phyloP scores from a whole-genome alignment of 768 basidiomycete genomes.

The Boletus insuetus region DNA sequence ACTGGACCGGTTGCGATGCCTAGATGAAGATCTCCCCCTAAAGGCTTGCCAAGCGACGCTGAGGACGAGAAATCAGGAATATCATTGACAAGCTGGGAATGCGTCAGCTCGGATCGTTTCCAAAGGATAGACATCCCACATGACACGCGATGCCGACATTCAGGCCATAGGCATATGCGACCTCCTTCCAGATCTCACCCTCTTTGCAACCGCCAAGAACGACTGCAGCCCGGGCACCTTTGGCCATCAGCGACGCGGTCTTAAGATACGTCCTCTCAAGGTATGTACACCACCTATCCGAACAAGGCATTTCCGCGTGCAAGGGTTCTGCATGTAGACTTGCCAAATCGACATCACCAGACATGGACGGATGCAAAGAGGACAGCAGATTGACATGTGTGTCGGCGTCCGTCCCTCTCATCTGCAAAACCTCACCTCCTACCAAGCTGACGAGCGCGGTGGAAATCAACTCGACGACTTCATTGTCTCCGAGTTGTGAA shows the following conservation, averaged over 20 bases:
- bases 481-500: slow-evolving; percentile 77
- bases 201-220: slow-evolving; percentile 80
- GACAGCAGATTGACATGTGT: not conserved
- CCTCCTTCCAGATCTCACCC: slow-evolving; percentile 83
- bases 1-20: slow-evolving; percentile 86
- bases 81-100: slow-evolving; percentile 84
- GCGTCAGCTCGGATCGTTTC: not conserved
- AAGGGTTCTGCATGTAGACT: slow-evolving; percentile 43
- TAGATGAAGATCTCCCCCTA: slow-evolving; percentile 74
- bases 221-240: slow-evolving; percentile 66
- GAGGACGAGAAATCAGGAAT: slow-evolving; percentile 89
- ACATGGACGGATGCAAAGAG: slow-evolving; percentile 17
- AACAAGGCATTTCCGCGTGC: slow-evolving; percentile 24
- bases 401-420: not conserved
- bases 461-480: slow-evolving; percentile 92
- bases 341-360: slow-evolving; percentile 29
- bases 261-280: slow-evolving; percentile 78
- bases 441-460: slow-evolving; percentile 92
- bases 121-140: not conserved
- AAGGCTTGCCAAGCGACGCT: slow-evolving; percentile 80
- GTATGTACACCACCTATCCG: slow-evolving; percentile 70
- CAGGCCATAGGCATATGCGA: slow-evolving; percentile 58
- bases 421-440: slow-evolving; percentile 93
- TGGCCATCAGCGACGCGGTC: slow-evolving; percentile 1
- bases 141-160: too few species aligned